These are phyloP conservation scores for Metschnikowia matae DNA, from an alignment of 805 yeast species.

Conservation along the genomic window DNA sequence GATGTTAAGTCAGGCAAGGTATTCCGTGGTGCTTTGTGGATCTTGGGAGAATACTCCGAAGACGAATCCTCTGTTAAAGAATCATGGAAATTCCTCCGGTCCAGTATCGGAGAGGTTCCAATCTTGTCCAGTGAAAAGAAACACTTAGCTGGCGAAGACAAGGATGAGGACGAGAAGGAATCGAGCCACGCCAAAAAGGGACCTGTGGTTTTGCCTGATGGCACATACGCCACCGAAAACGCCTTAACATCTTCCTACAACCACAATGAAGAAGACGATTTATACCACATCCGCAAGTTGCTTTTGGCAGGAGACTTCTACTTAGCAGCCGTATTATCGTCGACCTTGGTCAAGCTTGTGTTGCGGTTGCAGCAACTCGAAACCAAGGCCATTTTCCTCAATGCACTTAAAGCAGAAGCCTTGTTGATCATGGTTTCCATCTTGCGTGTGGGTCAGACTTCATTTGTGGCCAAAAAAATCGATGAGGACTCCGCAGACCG, in stretches of 20 bases:
- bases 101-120: constrained; percentile 87
- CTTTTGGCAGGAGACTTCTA: constrained; percentile 87
- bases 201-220: constrained; percentile 94
- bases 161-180: constrained; percentile 14
- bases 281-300: constrained; percentile 76
- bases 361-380: constrained; percentile 64
- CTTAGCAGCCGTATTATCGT: constrained; percentile 80
- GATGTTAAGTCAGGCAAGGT: constrained; percentile 83
- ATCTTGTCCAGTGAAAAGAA: constrained; percentile 70
- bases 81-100: constrained; percentile 84
- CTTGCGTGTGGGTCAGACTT: constrained; percentile 78
- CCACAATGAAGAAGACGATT: constrained; percentile 34
- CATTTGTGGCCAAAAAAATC: constrained; percentile 64
- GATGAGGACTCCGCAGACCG: constrained; percentile 98
- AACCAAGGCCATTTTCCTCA: constrained; percentile 52
- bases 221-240: constrained; percentile 95
- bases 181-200: constrained; percentile 33
- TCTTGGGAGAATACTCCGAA: constrained; percentile 84
- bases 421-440: constrained; percentile 88
- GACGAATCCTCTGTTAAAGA: constrained; percentile 69
- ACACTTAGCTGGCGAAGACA: constrained; percentile 23
- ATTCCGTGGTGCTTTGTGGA: constrained; percentile 92
- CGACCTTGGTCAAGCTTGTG: constrained; percentile 84
- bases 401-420: constrained; percentile 93
- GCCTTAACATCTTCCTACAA: constrained; percentile 54